Evolutionary conservation across 257 asterid genomes (phyloP), one percentile per base, ranked within the genome.

Genomic region (Solanum appendiculatum): DNA sequence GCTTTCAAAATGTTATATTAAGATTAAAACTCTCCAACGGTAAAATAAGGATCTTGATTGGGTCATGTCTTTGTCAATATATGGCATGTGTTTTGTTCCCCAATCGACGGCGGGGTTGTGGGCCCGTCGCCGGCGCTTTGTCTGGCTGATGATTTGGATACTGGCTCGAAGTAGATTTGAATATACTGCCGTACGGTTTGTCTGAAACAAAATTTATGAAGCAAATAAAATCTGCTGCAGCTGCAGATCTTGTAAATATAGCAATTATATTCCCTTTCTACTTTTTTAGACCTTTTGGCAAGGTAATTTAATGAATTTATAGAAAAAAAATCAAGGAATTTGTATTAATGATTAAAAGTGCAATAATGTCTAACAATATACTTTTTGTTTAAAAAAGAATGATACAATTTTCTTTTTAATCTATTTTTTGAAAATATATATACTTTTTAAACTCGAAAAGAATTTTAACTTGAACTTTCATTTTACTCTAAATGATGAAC

Each of bases 21-120:
- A 64, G 74, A 37, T n/a, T 12, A 18, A n/a, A 4, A 73, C 21
- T 46, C 20, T 46, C 1, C 42, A 92, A 90, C 92, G 93, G 92
- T 85, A 87, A 89, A 29, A 29, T 48, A 7, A 80, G 85, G 66
- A 80, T 13, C 16, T 78, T 80, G 42, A 80, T 80, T 29, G 85
- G 64, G 42, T 44, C n/a, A 2, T 75, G 56, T 74, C 80, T 36
- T 2, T 72, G 82, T 40, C 83, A 39, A 69, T 25, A 75, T 31
- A 75, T 42, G 34, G 3, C 60, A 77, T 25, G n/a, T 25, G 37
- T 14, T 34, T 2, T 56, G 9, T 44, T 21, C 84, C 63, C 4
- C 36, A 44, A 78, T 78, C n/a, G 39, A 40, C 84, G 84, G 64
- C 27, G 27, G 1, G 51, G 5, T 18, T 33, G 11, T 48, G 85